Percentiles rank a stretch among this genome's conserved stretches.
phyloP scores from a whole-genome alignment of 73 alveolate genomes.

The Blepharisma stoltei region DNA sequence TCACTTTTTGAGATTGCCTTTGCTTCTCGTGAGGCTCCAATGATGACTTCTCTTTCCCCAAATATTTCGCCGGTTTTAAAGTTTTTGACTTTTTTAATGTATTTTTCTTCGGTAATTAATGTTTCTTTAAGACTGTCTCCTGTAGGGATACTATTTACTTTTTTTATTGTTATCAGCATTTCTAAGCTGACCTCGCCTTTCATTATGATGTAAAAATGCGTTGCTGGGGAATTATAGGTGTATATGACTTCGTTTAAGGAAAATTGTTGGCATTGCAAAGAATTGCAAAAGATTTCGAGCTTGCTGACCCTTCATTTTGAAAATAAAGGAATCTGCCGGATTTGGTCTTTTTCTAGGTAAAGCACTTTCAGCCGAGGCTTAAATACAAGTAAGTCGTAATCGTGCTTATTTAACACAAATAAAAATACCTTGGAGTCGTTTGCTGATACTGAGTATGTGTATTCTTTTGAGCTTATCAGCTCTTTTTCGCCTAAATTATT shows the following conservation, averaged over 20 bases:
- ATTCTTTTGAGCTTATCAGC: constrained; percentile 1
- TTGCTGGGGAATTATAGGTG: not conserved
- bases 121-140: constrained; percentile 1
- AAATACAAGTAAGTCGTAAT: not conserved
- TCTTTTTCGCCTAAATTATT: constrained; percentile 4
- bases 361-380: not conserved
- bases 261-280: not conserved
- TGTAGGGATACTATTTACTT: not conserved
- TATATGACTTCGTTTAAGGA: not conserved
- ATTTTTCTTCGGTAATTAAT: constrained; percentile 10
- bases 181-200: constrained; percentile 16
- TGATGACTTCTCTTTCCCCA: constrained; percentile 8
- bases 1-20: not conserved
- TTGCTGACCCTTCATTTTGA: not conserved
- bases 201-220: not conserved
- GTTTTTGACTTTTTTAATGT: not conserved
- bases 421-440: not conserved
- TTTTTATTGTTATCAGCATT: constrained; percentile 1
- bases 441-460: not conserved
- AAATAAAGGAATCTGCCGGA: not conserved
- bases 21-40: constrained; percentile 2
- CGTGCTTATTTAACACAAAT: not conserved
- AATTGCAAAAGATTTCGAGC: not conserved
- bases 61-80: constrained; percentile 11
- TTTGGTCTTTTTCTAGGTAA: not conserved